Evolutionary conservation across 2,329 filamentous ascomycete genomes (phyloP), one percentile per base, ranked within the genome.

Genomic region (Ophiostoma australiae): DNA sequence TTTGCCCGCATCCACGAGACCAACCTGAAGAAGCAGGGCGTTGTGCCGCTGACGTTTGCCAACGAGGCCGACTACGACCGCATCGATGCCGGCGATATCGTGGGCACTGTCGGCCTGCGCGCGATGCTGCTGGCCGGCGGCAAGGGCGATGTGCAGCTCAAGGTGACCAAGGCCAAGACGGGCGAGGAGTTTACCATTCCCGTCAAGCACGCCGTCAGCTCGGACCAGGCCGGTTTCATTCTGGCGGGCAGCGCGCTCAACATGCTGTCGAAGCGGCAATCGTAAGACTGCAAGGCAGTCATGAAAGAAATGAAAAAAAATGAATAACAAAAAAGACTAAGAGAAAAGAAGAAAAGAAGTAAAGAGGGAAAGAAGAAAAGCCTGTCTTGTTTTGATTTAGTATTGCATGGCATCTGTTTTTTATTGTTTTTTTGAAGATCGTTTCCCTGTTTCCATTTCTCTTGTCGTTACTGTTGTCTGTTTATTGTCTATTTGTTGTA

Each of bases 11-110:
- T 95, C 78, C 92, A 95, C 85, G 92, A 95, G 85, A 94, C 92
- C 80, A 95, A 95, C 84, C 84, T 96, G 80, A 95, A 95, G 90
- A 95, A 95, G 87, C 95, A 99, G 83, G 95, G 95, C 74, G 91
- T 99, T 44, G 93, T 99, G 65, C 95, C 95, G 1, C 84, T 99
- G 76, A 97, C 93, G 0, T 97, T 99, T 78, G 92, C 84, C 66
- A 85, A 97, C 80, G 93, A 96, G 81, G 85, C 87, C 27, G 95
- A 98, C 80, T 98, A 97, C 79, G 92, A 95, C 77, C 82, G 84
- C 74, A 91, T 99, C 74, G 84, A 87, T 69, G 93, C 94, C 0
- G 92, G 93, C 74, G 95, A 99, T 79, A 84, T 89, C 76, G 91
- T 98, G 33, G 84, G 84, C 73, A 98, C 94, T 0, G 86, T 93